Conservation (phyloP, 495 filamentous ascomycete species). For the Evernia prunastri region DNA sequence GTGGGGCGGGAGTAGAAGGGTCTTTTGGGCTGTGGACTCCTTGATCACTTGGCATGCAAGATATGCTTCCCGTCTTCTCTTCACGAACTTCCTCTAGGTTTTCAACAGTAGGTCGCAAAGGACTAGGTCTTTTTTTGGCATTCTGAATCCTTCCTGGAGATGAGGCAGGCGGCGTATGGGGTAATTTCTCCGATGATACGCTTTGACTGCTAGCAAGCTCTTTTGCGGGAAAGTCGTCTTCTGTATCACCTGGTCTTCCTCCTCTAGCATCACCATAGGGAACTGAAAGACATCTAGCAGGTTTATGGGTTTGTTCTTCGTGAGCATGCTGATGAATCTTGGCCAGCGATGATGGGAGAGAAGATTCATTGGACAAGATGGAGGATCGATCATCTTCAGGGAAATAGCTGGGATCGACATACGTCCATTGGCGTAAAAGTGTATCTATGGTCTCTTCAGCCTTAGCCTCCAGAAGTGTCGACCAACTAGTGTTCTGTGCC, state of each 20-base stretch:
- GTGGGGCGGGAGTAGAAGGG: neutral
- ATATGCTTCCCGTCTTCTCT: neutral
- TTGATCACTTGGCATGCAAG: neutral
- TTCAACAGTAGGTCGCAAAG: neutral
- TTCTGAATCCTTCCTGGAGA: neutral
- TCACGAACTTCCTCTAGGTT: neutral
- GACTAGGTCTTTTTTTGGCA: neutral
- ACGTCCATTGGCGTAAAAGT: neutral
- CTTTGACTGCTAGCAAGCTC: neutral
- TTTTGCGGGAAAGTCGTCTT: too few relatives aligned
- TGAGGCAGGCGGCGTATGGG: neutral
- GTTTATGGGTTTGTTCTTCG: too few relatives aligned
- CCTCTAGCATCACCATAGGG: too few relatives aligned
- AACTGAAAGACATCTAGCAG: too few relatives aligned
- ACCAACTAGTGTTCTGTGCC: neutral
- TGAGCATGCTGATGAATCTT: too few relatives aligned
- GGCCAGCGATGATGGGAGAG: neutral
- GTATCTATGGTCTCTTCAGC: constrained; percentile 1
- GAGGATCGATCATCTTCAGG: neutral
- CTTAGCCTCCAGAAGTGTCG: neutral
- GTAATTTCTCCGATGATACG: neutral
- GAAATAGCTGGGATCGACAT: neutral
- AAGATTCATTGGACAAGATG: neutral
- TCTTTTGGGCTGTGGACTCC: neutral
- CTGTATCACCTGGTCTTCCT: too few relatives aligned